Conservation (phyloP, 1,139 yeast species). For the Wickerhamomyces sp. region DNA sequence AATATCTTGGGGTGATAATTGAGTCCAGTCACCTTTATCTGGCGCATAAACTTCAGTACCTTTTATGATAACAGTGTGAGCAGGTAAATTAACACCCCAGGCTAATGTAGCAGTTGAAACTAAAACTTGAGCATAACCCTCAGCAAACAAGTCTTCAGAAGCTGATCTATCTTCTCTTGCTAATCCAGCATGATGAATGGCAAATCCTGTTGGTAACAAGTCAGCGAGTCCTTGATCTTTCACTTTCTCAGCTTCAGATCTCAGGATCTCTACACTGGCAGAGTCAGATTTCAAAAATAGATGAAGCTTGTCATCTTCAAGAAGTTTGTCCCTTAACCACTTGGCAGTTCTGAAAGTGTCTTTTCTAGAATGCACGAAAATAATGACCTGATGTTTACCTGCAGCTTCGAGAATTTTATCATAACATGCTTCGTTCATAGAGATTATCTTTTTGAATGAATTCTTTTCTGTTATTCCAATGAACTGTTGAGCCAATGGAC, state of each 20-base stretch:
- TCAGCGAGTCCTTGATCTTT: slow-evolving; percentile 53
- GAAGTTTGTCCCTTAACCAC: slow-evolving; percentile 60
- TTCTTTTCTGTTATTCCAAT: slow-evolving; percentile 85
- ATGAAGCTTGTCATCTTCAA: slow-evolving; percentile 49
- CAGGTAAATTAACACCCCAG: slow-evolving; percentile 98
- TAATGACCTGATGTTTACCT: slow-evolving; percentile 68
- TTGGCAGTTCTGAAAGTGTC: slow-evolving; percentile 85
- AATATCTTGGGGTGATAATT: slow-evolving; percentile 88
- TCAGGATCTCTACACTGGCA: slow-evolving; percentile 56
- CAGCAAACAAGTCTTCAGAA: slow-evolving; percentile 85
- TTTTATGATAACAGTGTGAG: slow-evolving; percentile 91
- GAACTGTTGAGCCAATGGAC: slow-evolving; percentile 86
- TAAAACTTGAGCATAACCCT: slow-evolving; percentile 74
- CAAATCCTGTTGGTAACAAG: slow-evolving; percentile 70
- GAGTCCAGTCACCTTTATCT: slow-evolving; percentile 83
- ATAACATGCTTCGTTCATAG: slow-evolving; percentile 89
- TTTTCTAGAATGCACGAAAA: slow-evolving; percentile 91
- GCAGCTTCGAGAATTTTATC: slow-evolving; percentile 74
- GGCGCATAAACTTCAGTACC: slow-evolving; percentile 96
- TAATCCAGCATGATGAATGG: slow-evolving; percentile 94
- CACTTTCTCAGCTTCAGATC: slow-evolving; percentile 56
- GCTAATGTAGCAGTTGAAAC: slow-evolving; percentile 96
- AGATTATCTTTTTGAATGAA: slow-evolving; percentile 71
- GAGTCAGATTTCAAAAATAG: slow-evolving; percentile 45
- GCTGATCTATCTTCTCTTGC: slow-evolving; percentile 66